Percentiles rank a stretch among this genome's conserved stretches.
Evolutionary conservation across 768 basidiomycete genomes (phyloP).

Genomic region (Amanita thiersii): DNA sequence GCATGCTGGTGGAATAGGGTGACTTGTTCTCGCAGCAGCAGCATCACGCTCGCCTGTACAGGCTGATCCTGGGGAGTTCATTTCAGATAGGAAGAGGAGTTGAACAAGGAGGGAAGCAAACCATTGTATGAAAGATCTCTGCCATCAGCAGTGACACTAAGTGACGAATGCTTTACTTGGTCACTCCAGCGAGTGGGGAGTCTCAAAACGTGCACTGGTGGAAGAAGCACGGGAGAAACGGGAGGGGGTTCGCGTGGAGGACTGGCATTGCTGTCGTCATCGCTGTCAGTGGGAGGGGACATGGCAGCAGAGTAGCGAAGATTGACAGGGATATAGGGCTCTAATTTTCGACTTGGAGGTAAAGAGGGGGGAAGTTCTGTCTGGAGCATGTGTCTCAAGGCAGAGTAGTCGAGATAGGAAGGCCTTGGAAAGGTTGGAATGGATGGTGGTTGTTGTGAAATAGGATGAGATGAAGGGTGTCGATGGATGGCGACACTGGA

Average conservation of each 20-base stretch:
- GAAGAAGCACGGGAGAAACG: constrained; percentile 18
- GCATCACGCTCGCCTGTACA: constrained; percentile 66
- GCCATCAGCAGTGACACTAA: constrained; percentile 64
- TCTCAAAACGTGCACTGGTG: constrained; percentile 36
- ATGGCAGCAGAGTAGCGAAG: constrained; percentile 20
- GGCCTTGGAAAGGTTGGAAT: constrained; percentile 52
- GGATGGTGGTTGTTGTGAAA: constrained; percentile 21
- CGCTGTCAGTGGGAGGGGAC: constrained; percentile 49
- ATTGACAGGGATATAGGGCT: constrained; percentile 15
- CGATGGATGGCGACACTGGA: constrained; percentile 7
- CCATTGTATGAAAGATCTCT: constrained; percentile 69
- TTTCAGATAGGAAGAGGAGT: constrained; percentile 2
- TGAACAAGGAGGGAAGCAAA: constrained; percentile 18
- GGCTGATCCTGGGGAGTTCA: constrained; percentile 9
- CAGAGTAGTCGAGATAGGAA: constrained; percentile 69
- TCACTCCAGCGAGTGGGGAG: constrained; percentile 80
- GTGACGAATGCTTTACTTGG: constrained; percentile 45
- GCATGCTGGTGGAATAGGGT: constrained; percentile 74
- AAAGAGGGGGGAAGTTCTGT: constrained; percentile 37
- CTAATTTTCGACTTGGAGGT: constrained; percentile 30
- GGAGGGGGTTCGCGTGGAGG: constrained; percentile 35
- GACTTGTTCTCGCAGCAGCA: constrained; percentile 70
- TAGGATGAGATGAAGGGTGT: constrained; percentile 19
- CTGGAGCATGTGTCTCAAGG: constrained; percentile 61
- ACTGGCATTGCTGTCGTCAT: constrained; percentile 54